Evolutionary conservation across 2,329 filamentous ascomycete genomes (phyloP).

Genomic region (Colletotrichum nymphaeae): DNA sequence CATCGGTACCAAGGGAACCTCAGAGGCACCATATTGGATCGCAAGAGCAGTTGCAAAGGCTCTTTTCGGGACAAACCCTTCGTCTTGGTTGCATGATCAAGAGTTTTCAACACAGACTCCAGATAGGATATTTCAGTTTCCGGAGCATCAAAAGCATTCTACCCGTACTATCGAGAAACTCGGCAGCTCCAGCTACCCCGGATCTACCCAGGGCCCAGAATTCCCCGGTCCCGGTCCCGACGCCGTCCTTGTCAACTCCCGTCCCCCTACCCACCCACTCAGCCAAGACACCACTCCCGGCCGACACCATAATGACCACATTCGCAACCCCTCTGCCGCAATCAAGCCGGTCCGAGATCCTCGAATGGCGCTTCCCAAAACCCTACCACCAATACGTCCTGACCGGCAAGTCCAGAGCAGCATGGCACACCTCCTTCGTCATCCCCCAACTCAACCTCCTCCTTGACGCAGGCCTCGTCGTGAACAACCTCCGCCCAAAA

Average conservation of each 20-base stretch:
- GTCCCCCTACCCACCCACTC: background rate
- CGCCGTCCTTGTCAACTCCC: background rate
- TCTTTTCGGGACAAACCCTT: background rate
- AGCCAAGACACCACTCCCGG: background rate
- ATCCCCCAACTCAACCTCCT: slow-evolving; percentile 61
- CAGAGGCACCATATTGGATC: background rate
- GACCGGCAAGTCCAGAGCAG: slow-evolving; percentile 59
- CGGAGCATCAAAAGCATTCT: background rate
- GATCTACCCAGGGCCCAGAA: background rate
- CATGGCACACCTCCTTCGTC: slow-evolving; percentile 64
- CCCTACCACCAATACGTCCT: slow-evolving; percentile 55
- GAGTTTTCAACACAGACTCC: background rate
- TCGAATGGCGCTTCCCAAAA: slow-evolving; percentile 58
- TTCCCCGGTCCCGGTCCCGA: background rate
- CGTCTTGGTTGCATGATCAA: background rate
- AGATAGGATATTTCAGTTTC: background rate
- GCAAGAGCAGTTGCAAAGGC: background rate
- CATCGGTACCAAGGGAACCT: background rate
- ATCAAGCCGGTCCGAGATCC: slow-evolving; percentile 54
- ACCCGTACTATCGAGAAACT: too few species aligned
- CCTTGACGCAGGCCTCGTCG: slow-evolving; percentile 59
- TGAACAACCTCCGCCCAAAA: slow-evolving; percentile 58
- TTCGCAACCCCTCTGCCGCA: slow-evolving; percentile 59
- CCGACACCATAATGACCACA: slow-evolving; percentile 17
- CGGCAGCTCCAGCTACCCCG: too few species aligned